A percentile compares a stretch with the other conserved stretches of the same genome.
Conservation (phyloP, 2,329 filamentous ascomycete species). For the Talaromyces verruculosus region DNA sequence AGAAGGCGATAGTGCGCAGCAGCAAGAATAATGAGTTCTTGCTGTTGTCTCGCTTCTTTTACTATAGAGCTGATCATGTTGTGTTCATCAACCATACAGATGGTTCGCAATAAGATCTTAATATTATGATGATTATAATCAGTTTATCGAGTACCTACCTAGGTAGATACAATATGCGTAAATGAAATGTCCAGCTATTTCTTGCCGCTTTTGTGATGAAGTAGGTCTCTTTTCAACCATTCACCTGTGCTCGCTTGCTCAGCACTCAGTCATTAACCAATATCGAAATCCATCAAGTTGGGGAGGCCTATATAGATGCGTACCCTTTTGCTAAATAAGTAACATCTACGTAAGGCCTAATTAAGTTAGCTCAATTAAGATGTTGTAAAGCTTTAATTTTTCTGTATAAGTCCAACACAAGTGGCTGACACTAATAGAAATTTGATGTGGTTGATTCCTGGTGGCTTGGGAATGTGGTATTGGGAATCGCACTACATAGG, state of each 20-base stretch:
- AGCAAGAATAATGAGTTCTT: background rate
- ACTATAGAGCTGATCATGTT: background rate
- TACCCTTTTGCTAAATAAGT: no score
- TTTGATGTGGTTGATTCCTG: background rate
- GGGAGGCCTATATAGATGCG: no score
- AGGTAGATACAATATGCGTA: background rate
- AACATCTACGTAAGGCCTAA: background rate
- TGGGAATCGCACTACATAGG: background rate
- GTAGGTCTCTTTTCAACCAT: background rate
- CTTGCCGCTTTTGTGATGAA: background rate
- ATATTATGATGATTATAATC: background rate
- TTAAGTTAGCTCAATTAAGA: background rate
- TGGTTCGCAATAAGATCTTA: background rate
- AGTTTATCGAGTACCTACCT: background rate
- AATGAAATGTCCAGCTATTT: background rate
- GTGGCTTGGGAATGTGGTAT: background rate
- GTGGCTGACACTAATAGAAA: background rate
- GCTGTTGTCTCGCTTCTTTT: background rate
- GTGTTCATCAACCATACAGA: background rate
- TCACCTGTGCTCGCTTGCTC: background rate
- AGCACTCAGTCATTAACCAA: background rate
- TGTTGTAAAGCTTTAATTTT: no score
- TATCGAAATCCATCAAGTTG: no score
- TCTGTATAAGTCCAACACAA: background rate
- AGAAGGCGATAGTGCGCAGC: conserved; percentile 27